Base-by-base conservation (phyloP, 176 grass and related monocot species). In the Neostapfia colusana region DNA sequence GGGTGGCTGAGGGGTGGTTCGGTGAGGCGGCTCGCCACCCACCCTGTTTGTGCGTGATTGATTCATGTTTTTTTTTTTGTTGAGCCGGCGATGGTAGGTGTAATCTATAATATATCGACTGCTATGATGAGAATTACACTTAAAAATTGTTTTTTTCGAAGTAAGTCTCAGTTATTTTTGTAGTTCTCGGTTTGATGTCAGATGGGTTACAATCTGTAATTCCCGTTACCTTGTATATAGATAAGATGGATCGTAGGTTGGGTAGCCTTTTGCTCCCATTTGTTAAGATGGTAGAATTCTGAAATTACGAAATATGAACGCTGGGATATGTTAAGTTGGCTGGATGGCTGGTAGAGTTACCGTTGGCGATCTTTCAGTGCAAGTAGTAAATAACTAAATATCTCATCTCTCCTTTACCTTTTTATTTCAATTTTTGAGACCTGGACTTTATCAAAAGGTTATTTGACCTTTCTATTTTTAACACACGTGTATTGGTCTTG, bases 1-100 rank as follows among this genome's bases (percentile, higher is more conserved):
- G 40, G 79, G 69, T 62, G 73, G 23, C 21, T 61, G n/a, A 40
- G 42, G 36, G 37, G 75, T 72, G 17, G 73, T 82, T 48, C 40
- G 79, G 40, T 16, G 48, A 57, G 66, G 65, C 58, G 53, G 43
- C 48, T 82, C 42, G 51, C 79, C 61, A 62, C 80, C 80, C 75
- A 54, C 69, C 34, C 40, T 74, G 60, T 61, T 28, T 70, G 13
- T 75, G 17, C 42, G 35, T n/a, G 69, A 75, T 45, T 69, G 69
- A 55, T 88, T 42, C 21, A 3, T 50, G 53, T 15, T 46, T 54
- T 49, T 46, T 54, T 49, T 54, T 35, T 27, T 37, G 54, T 14
- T 48, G 49, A 24, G 46, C 70, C 14, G 44, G 45, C 62, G 72
- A 23, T 54, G 44, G 34, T 57, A 8, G 44, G 17, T 83, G 76